Conservation (phyloP, 108 stramenopile genomes). For the Nannochloropsis oceanica region DNA sequence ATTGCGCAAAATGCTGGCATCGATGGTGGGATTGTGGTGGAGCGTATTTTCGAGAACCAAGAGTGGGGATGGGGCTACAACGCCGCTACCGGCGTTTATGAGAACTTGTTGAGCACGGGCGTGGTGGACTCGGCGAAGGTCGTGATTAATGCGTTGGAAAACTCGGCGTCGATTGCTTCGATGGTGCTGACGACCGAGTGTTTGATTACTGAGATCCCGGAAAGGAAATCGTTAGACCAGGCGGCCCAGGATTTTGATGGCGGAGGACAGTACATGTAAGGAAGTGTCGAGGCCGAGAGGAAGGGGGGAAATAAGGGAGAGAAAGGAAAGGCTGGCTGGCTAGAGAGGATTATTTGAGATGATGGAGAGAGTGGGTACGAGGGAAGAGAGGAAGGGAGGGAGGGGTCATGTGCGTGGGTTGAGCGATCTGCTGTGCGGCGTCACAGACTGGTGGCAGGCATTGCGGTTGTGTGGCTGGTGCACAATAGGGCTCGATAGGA, state of each 20-base stretch:
- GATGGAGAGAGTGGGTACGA: too few species aligned
- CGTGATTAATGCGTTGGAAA: conserved; percentile 83
- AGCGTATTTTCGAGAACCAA: conserved; percentile 19
- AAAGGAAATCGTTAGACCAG: conserved; percentile 51
- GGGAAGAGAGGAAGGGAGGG: too few species aligned
- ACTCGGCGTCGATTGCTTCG: conserved; percentile 80
- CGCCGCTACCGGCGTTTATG: conserved; percentile 64
- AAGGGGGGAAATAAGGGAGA: not conserved
- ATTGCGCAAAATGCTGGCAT: conserved; percentile 82
- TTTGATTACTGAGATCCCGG: conserved; percentile 78
- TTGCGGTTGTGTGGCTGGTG: too few species aligned
- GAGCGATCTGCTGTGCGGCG: too few species aligned
- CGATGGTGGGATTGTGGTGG: conserved; percentile 33
- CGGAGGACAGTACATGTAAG: conserved; percentile 32
- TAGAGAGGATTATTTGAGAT: too few species aligned
- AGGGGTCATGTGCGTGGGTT: too few species aligned
- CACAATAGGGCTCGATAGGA: too few species aligned
- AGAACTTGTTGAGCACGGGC: conserved; percentile 64
- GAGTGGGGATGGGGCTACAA: conserved; percentile 83
- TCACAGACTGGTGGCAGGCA: too few species aligned
- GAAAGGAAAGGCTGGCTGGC: too few species aligned
- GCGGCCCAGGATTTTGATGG: conserved; percentile 64
- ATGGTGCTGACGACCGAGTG: conserved; percentile 91
- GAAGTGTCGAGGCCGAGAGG: not conserved
- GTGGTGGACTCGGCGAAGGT: conserved; percentile 93